phyloP scores from a whole-genome alignment of 2,329 filamentous ascomycete genomes.

The Penicillium crustosum region DNA sequence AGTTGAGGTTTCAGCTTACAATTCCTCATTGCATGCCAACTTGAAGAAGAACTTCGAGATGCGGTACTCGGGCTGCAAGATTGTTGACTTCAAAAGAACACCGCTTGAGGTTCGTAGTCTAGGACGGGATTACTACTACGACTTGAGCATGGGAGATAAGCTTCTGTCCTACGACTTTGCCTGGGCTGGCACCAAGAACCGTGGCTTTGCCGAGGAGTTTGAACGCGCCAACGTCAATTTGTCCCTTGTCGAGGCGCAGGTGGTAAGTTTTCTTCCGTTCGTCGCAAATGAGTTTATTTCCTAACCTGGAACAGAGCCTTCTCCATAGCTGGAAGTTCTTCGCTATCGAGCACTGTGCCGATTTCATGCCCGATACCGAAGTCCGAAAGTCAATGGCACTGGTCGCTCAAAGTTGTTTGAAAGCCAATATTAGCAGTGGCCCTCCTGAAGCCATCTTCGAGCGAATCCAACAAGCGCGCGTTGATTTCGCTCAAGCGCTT shows the following conservation, averaged over 20 bases:
- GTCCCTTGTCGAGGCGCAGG: constrained; percentile 87
- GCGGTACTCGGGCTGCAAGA: constrained; percentile 70
- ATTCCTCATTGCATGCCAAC: constrained; percentile 80
- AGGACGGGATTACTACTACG: constrained; percentile 80
- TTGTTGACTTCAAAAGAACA: constrained; percentile 80
- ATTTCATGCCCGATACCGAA: constrained; percentile 52
- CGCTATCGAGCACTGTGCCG: constrained; percentile 76
- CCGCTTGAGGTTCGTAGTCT: constrained; percentile 63
- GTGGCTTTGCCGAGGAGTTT: constrained; percentile 81
- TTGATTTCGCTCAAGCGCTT: constrained; percentile 77
- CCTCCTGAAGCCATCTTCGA: constrained; percentile 80
- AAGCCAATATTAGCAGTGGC: constrained; percentile 70
- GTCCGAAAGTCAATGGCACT: constrained; percentile 70
- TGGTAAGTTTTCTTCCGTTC: constrained; percentile 55
- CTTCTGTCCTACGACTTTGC: constrained; percentile 75
- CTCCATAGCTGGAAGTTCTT: constrained; percentile 89
- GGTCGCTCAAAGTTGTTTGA: constrained; percentile 74
- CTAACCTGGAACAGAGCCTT: constrained; percentile 57
- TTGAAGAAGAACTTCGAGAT: constrained; percentile 79
- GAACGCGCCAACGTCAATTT: constrained; percentile 85
- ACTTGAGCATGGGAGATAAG: constrained; percentile 70
- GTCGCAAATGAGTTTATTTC: constrained; percentile 25
- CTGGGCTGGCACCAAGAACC: constrained; percentile 67
- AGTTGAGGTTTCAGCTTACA: constrained; percentile 77
- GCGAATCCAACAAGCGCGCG: constrained; percentile 70